A percentile compares a stretch with the other conserved stretches of the same genome.
Evolutionary conservation across 768 basidiomycete genomes (phyloP).

Genomic region (Rhodotorula kratochvilovae): DNA sequence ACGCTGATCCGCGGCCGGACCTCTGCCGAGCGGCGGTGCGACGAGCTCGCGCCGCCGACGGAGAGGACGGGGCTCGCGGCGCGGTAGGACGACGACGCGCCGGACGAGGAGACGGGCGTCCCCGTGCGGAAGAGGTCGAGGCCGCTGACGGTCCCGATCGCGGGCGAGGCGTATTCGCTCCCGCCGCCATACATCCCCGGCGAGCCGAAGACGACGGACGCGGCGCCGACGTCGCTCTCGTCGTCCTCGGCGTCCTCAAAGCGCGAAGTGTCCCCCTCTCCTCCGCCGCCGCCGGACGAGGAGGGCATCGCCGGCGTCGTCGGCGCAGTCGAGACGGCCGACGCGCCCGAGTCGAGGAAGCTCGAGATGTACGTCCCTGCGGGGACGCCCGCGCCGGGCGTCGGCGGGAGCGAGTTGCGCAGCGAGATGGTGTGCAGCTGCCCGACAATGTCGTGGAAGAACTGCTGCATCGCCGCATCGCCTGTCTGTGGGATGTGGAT

Average conservation of each 20-base stretch:
- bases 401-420: constrained; percentile 35
- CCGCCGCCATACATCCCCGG: too few species aligned
- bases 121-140: constrained; percentile 6
- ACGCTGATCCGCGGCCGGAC: constrained; percentile 13
- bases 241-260: constrained; percentile 45
- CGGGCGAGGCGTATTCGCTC: neutral
- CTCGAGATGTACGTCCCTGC: constrained; percentile 24
- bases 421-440: constrained; percentile 48
- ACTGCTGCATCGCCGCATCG: constrained; percentile 71
- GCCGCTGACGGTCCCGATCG: neutral
- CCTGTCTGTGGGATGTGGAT: constrained; percentile 66
- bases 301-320: constrained; percentile 9
- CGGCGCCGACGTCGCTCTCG: constrained; percentile 22
- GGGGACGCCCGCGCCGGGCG: constrained; percentile 21
- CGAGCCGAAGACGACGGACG: neutral
- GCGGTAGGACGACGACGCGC: constrained; percentile 12
- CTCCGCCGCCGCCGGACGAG: neutral
- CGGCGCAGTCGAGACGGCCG: constrained; percentile 8
- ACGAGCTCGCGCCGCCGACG: constrained; percentile 8
- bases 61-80: constrained; percentile 24
- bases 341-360: constrained; percentile 14
- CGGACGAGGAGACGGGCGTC: constrained; percentile 16
- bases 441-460: constrained; percentile 67
- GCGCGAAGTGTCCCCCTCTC: constrained; percentile 18
- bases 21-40: constrained; percentile 29